Evolutionary conservation across 139 green algal genomes (phyloP).

Genomic region (Desmodesmus armatus): DNA sequence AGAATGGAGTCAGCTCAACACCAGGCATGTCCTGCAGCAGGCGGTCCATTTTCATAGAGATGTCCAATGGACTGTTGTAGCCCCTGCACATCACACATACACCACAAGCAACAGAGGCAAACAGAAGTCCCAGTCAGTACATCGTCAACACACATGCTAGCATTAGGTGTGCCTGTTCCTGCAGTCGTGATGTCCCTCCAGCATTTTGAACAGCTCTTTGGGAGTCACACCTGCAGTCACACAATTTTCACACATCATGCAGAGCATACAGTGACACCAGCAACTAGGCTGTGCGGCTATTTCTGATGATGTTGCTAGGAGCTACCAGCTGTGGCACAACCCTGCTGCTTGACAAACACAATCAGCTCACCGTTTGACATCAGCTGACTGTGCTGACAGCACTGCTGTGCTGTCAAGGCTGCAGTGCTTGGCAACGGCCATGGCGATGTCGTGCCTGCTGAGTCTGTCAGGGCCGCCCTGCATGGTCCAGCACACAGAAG

Average conservation of each 20-base stretch:
- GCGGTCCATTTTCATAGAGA: slow-evolving; percentile 69
- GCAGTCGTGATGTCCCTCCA: too few species aligned
- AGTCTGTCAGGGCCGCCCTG: slow-evolving; percentile 77
- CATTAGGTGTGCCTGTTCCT: too few species aligned
- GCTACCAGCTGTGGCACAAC: too few species aligned
- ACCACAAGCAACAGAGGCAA: neutral
- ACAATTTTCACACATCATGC: too few species aligned
- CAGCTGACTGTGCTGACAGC: slow-evolving; percentile 34
- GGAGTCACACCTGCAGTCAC: too few species aligned
- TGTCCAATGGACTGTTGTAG: slow-evolving; percentile 66
- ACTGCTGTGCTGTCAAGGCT: slow-evolving; percentile 49
- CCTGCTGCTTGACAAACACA: too few species aligned
- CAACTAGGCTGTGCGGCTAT: too few species aligned
- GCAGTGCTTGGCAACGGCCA: slow-evolving; percentile 48
- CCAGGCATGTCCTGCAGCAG: slow-evolving; percentile 42
- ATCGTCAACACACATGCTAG: too few species aligned
- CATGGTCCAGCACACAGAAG: too few species aligned
- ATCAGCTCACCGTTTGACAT: slow-evolving; percentile 41
- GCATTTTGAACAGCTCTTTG: too few species aligned
- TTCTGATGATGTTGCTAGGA: too few species aligned
- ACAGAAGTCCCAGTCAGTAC: neutral
- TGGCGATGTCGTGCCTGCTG: slow-evolving; percentile 79
- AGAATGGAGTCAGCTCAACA: slow-evolving; percentile 49
- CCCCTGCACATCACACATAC: slow-evolving; percentile 11
- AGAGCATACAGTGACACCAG: too few species aligned